Evolutionary conservation across 345 rosid species (phyloP).

Genomic region (Rhizophora mangle): DNA sequence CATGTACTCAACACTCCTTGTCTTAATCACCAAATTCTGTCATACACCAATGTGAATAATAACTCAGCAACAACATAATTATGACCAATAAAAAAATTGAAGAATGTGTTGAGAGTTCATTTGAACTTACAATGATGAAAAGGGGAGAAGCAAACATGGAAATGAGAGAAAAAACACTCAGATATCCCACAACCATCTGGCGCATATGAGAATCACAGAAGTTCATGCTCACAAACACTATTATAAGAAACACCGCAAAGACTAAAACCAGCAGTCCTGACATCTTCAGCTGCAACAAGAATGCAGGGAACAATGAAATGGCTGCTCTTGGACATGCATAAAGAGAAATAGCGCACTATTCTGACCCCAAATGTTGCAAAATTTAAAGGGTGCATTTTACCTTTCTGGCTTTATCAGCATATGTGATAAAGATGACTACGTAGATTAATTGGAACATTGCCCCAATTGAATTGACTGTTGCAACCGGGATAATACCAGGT

Average conservation of each 20-base stretch:
- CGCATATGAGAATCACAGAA: constrained; percentile 22
- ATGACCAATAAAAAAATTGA: background rate
- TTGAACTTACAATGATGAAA: constrained; percentile 40
- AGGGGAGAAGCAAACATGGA: constrained; percentile 55
- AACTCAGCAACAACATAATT: constrained; percentile 2
- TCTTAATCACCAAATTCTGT: constrained; percentile 48
- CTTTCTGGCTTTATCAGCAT: constrained; percentile 36
- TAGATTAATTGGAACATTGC: constrained; percentile 48
- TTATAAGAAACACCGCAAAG: constrained; percentile 18
- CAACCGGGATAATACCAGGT: constrained; percentile 42
- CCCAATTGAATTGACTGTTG: constrained; percentile 46
- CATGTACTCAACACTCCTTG: constrained; percentile 53
- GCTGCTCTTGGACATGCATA: background rate
- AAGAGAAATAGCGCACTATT: background rate
- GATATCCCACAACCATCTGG: constrained; percentile 43
- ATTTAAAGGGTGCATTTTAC: constrained; percentile 11
- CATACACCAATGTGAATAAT: background rate
- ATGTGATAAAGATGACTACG: constrained; percentile 38
- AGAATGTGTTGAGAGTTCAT: background rate
- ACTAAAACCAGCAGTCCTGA: constrained; percentile 34
- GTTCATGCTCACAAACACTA: constrained; percentile 36
- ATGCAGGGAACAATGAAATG: background rate
- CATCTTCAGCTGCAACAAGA: constrained; percentile 44
- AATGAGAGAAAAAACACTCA: constrained; percentile 49
- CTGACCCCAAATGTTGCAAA: background rate